Evolutionary conservation across 495 filamentous ascomycete genomes (phyloP), one percentile per base, ranked within the genome.

Genomic region (Delitschia confertaspora): DNA sequence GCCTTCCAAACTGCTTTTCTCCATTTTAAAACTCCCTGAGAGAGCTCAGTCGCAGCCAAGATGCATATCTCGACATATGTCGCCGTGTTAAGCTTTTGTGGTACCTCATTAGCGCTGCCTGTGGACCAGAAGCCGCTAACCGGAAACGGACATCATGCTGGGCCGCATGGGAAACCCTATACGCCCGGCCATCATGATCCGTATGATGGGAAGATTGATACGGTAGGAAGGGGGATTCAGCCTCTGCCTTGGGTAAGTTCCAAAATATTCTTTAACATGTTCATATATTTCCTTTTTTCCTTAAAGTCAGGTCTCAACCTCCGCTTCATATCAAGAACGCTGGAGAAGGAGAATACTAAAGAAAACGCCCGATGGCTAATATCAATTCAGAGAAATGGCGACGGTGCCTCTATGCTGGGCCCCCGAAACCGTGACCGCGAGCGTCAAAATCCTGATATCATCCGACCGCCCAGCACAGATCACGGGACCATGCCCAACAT

Each of bases 381-480:
- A 32, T 19, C 0, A 47, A 14, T 10, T 3, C 25, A 69, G 57
- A 72, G 80, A 16, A 82, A 82, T 54, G 78, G 79, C 33, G 44
- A 73, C 8, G 80, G 80, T 26, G 65, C 76, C 1, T 74, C 65
- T 3, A 69, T 83, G 3, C 60, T 81, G 36, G 80, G 80, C 7
- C 80, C 80, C 2, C 74, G 75, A 51, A 85, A 85, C 57, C 60
- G 51, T 29, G 73, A 72, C 14, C 74, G 80, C 9, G 72, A 78
- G 14, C 68, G 69, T 35, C 65, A 77, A 10, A 82, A 85, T 50
- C 75, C 76, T 3, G 79, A 85, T 53, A 65, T 75, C 6, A 69
- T 75, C 24, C 79, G 78, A 0, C 79, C 82, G 1, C 82, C 82
- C 0, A 72, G 69, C 2, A 82, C 79, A 0, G 82, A 85, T 56